These are phyloP conservation scores for Dalbergia cultrata DNA, from an alignment of 306 rosid species.

Conservation along the genomic window DNA sequence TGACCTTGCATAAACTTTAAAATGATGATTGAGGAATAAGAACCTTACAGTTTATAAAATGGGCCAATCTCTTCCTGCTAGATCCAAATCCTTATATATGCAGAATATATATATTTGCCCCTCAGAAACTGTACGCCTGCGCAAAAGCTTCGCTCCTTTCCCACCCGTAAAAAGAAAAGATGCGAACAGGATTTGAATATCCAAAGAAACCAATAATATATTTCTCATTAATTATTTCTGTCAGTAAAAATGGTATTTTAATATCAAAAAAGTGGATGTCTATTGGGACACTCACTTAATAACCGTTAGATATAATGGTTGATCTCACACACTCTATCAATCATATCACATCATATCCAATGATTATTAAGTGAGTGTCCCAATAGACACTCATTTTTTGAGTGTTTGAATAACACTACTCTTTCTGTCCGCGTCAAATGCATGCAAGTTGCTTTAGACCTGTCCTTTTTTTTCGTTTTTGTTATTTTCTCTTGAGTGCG, in stretches of 20 bases:
- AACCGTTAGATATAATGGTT: too few relatives aligned
- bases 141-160: conserved; percentile 63
- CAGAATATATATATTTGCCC: conserved; percentile 40
- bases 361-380: too few relatives aligned
- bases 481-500: conserved; percentile 22
- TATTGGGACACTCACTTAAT: too few relatives aligned
- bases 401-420: too few relatives aligned
- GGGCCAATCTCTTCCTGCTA: conserved; percentile 30
- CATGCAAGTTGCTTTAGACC: conserved; percentile 46
- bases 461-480: conserved; percentile 4
- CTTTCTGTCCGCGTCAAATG: conserved; percentile 27
- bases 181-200: conserved; percentile 56
- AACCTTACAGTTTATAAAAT: conserved; percentile 46
- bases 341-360: too few relatives aligned
- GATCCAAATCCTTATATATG: conserved; percentile 45
- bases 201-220: conserved; percentile 40
- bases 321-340: too few relatives aligned
- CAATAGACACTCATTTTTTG: too few relatives aligned
- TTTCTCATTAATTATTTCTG: background rate
- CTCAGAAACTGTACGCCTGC: conserved; percentile 25
- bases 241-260: too few relatives aligned
- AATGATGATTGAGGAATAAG: conserved; percentile 68
- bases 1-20: conserved; percentile 33
- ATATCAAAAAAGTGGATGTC: too few relatives aligned
- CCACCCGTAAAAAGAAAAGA: conserved; percentile 43